Conservation (phyloP, 139 green algal genomes). For the Coelastrella sp. region DNA sequence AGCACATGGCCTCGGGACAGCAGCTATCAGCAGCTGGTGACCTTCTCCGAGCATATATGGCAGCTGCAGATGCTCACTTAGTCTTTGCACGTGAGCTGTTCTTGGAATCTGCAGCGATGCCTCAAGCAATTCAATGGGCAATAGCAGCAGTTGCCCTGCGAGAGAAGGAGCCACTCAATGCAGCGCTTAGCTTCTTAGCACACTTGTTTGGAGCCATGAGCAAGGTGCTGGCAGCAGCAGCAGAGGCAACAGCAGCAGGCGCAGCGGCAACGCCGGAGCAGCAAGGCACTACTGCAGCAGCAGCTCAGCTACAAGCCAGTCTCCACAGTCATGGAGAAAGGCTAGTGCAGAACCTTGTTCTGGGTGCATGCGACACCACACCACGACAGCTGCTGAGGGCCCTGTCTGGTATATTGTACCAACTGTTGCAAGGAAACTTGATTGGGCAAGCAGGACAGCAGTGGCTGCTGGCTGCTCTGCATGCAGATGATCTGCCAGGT, state of each 20-base stretch:
- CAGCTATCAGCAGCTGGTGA: slow-evolving; percentile 45
- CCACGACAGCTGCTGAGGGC: slow-evolving; percentile 76
- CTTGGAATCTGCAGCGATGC: slow-evolving; percentile 37
- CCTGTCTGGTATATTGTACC: slow-evolving; percentile 60
- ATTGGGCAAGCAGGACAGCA: not conserved
- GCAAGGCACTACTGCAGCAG: slow-evolving; percentile 8
- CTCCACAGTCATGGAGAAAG: slow-evolving; percentile 50
- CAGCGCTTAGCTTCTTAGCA: slow-evolving; percentile 61
- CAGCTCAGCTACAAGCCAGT: not conserved
- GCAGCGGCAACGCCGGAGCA: not conserved
- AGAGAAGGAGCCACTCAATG: slow-evolving; percentile 68
- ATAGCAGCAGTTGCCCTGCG: slow-evolving; percentile 49
- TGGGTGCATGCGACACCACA: slow-evolving; percentile 62
- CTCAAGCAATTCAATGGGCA: slow-evolving; percentile 12
- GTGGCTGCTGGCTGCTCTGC: slow-evolving; percentile 51
- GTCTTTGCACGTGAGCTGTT: slow-evolving; percentile 73
- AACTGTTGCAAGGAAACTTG: slow-evolving; percentile 41
- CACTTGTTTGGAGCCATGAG: slow-evolving; percentile 53
- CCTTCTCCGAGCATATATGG: slow-evolving; percentile 65
- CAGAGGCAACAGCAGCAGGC: slow-evolving; percentile 37
- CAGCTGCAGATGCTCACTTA: slow-evolving; percentile 67
- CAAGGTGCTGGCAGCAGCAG: slow-evolving; percentile 32
- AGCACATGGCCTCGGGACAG: slow-evolving; percentile 8
- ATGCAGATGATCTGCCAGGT: slow-evolving; percentile 48
- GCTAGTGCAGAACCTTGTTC: slow-evolving; percentile 61